A percentile compares a stretch with the other conserved stretches of the same genome.
These are phyloP conservation scores for Phlebiopsis gigantea DNA, from an alignment of 768 basidiomycete species.

Conservation along the genomic window DNA sequence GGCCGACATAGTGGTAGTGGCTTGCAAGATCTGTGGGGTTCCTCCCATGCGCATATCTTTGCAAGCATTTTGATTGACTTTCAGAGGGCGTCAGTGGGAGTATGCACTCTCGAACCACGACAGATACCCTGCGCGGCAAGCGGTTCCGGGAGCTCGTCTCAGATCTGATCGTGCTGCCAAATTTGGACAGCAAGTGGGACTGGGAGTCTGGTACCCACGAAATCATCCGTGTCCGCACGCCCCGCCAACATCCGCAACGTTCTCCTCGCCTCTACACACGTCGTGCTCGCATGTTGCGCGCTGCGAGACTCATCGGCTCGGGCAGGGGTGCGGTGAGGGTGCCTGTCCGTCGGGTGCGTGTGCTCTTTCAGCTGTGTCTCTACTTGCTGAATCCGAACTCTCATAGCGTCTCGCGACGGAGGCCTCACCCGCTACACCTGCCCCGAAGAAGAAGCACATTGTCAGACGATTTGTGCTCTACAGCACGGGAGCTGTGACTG, in stretches of 20 bases:
- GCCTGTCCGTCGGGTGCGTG: conserved; percentile 50
- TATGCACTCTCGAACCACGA: not conserved
- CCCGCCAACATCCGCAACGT: conserved; percentile 19
- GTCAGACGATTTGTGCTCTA: conserved; percentile 62
- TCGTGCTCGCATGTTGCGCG: conserved; percentile 42
- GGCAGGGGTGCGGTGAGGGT: conserved; percentile 46
- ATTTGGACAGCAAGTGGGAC: not conserved
- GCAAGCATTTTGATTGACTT: not conserved
- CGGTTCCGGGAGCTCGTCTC: not conserved
- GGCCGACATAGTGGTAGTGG: not conserved
- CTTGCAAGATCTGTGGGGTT: not conserved
- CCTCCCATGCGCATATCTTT: not conserved
- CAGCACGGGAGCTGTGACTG: conserved; percentile 59
- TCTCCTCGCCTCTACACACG: conserved; percentile 11
- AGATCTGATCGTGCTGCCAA: not conserved
- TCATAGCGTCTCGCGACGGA: conserved; percentile 57
- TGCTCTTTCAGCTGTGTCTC: conserved; percentile 3
- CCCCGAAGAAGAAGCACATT: conserved; percentile 49
- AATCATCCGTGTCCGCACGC: conserved; percentile 11
- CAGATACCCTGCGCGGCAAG: not conserved
- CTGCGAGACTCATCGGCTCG: conserved; percentile 41
- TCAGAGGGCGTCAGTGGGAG: not conserved
- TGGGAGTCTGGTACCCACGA: conserved; percentile 6
- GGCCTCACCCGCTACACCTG: conserved; percentile 29
- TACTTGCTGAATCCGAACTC: conserved; percentile 7